Base-by-base conservation (phyloP, 2,329 filamentous ascomycete species). In the Claviceps pazoutovae region DNA sequence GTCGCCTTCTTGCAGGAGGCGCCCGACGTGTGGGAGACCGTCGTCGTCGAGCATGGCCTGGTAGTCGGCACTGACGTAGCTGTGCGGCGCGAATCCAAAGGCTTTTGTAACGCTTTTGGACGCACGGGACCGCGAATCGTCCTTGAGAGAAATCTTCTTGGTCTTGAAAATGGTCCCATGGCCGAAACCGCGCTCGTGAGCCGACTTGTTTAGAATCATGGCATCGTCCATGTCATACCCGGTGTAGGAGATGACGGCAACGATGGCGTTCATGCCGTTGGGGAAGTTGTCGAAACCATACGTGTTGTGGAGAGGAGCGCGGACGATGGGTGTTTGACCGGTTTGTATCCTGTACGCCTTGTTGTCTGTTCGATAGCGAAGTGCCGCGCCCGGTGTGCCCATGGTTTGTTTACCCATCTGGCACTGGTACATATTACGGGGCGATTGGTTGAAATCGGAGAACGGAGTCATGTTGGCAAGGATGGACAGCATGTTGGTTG, bases 191-290 rank as follows among this genome's bases (percentile, higher is more conserved):
- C 93, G 83, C 69, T 98, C 93, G 67, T 96, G 88, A 2, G 91
- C 83, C 19, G 89, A 95, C 68, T 97, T 97, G 75, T 97, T 97
- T 65, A 98, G 76, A 64, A 98, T 97, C 91, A 97, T 97, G 65
- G 93, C 93, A 71, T 98, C 93, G 75, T 98, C 93, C 93, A 98
- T 98, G 76, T 98, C 93, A 71, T 97, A 98, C 49, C 91, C 93
- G 2, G 91, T 97, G 68, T 98, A 98, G 0, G 91, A 96, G 57
- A 98, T 95, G 66, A 98, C 94, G 54, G 93, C 93, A 53, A 98
- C 93, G 41, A 97, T 83, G 8, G 89, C 88, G 62, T 98, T 98
- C 62, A 82, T 90, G 30, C 93, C 93, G 65, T 97, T 96, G 51
- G 93, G 93, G 68, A 96, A 98, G 69, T 97, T 97, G 71, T 98